Evolutionary conservation across 139 green algal species (phyloP), one percentile per base, ranked within the genome.

Genomic region (Raphidocelis subcapitata): DNA sequence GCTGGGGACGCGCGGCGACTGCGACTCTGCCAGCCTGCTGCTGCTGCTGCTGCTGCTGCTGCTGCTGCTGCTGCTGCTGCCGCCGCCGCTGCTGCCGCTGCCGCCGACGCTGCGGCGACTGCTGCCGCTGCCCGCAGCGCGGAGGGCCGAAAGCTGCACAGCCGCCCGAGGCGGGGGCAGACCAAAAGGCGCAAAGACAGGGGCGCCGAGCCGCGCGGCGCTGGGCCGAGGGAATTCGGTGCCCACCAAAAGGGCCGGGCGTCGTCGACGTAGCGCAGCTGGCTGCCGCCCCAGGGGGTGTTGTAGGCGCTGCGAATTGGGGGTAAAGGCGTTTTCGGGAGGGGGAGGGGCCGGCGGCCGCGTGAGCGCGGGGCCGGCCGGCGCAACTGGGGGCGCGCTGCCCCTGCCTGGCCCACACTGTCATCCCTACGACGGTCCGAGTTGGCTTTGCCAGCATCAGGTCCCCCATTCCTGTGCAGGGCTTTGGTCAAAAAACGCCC

Each of bases 191-290:
- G n/a, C n/a, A n/a, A n/a, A n/a, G n/a, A n/a, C n/a, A n/a, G n/a
- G n/a, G n/a, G n/a, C n/a, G n/a, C n/a, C n/a, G n/a, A n/a, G n/a
- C n/a, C n/a, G n/a, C n/a, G n/a, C n/a, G n/a, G n/a, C n/a, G n/a
- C n/a, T n/a, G n/a, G n/a, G n/a, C n/a, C n/a, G n/a, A n/a, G n/a
- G n/a, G n/a, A n/a, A n/a, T n/a, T n/a, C n/a, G n/a, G n/a, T n/a
- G n/a, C n/a, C n/a, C 76, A 72, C 88, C 91, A 96, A 59, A 95
- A 96, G 24, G 77, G 76, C 3, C 85, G 68, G 0, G 79, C 91
- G 59, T 96, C 91, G 10, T 85, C 91, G 1, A 92, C 87, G 59
- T 96, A 96, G 1, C 91, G 69, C 31, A 80, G 71, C 0, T 28
- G 62, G 0, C 80, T 82, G 1, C 66, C 15, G 8, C 47, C 70